Percentiles rank a stretch among this genome's conserved stretches.
Conservation (phyloP, 192 early-diverging fungal genomes). For the Coemansia javaensis region DNA sequence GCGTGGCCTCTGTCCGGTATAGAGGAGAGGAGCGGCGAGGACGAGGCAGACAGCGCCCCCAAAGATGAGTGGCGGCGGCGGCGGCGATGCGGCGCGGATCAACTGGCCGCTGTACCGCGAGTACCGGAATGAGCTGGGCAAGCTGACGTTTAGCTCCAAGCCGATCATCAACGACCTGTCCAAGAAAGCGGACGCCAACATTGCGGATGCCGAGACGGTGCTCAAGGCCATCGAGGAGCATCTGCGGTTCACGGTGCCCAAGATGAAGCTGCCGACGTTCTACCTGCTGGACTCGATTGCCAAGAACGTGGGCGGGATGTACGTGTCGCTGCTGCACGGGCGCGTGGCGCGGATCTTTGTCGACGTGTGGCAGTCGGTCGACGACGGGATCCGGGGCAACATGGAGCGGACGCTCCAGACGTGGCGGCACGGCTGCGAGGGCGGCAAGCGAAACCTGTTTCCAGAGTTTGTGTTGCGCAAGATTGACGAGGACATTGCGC, state of each 20-base stretch:
- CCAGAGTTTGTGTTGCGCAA: conserved; percentile 44
- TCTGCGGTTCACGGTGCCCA: conserved; percentile 32
- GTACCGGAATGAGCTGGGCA: conserved; percentile 60
- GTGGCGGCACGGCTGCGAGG: conserved; percentile 68
- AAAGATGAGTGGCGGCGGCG: conserved; percentile 2
- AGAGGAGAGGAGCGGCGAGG: no score
- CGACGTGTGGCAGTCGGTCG: conserved; percentile 69
- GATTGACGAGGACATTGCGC: conserved; percentile 36
- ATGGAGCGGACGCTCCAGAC: conserved; percentile 76
- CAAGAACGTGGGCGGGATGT: conserved; percentile 86
- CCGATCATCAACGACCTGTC: conserved; percentile 92
- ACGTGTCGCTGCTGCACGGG: conserved; percentile 64
- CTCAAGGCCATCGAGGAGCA: conserved; percentile 66
- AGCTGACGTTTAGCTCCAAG: conserved; percentile 88
- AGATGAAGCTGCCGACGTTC: conserved; percentile 74
- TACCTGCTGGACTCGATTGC: conserved; percentile 95
- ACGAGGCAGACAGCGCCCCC: neutral
- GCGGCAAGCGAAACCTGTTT: conserved; percentile 28
- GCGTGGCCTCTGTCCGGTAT: no score
- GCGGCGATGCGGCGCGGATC: conserved; percentile 8
- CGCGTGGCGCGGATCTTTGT: conserved; percentile 72
- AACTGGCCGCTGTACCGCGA: conserved; percentile 53
- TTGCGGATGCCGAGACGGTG: conserved; percentile 61
- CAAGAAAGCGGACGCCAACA: conserved; percentile 74
- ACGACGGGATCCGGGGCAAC: conserved; percentile 57